Conservation (phyloP, 345 rosid genomes). For the Crucihimalaya himalaica region DNA sequence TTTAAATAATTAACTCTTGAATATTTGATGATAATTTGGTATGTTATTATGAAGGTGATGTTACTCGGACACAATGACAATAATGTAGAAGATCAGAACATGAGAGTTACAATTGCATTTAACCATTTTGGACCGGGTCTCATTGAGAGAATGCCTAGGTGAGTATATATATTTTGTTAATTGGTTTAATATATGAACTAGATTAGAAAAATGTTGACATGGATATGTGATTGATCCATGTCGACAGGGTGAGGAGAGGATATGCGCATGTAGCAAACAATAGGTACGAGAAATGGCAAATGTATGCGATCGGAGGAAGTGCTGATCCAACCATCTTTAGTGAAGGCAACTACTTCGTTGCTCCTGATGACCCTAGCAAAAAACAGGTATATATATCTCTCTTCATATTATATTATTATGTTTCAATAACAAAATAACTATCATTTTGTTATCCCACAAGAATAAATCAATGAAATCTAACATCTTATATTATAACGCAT, state of each 20-base stretch:
- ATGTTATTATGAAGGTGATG: conserved; percentile 56
- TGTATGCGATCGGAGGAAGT: conserved; percentile 97
- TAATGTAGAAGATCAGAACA: conserved; percentile 63
- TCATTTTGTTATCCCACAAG: not conserved
- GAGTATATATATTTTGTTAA: not conserved
- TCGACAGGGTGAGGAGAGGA: conserved; percentile 61
- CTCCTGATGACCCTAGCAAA: conserved; percentile 49
- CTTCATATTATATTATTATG: not conserved
- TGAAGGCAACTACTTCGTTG: conserved; percentile 86
- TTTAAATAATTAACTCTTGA: not conserved
- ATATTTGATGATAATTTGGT: not conserved
- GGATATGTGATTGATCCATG: conserved; percentile 1
- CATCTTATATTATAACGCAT: not conserved
- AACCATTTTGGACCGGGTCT: conserved; percentile 84
- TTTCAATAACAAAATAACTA: not conserved
- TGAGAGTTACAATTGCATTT: conserved; percentile 83
- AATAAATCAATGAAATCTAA: not conserved
- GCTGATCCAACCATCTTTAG: conserved; percentile 90
- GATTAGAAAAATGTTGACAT: conserved; percentile 10
- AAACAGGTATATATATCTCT: conserved; percentile 70
- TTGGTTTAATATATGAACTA: not conserved
- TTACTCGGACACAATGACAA: conserved; percentile 76
- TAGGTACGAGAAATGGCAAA: conserved; percentile 79
- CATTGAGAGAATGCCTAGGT: conserved; percentile 96
- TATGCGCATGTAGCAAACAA: conserved; percentile 93